Conservation (phyloP, 805 yeast species). For the Danielozyma ontarioensis region DNA sequence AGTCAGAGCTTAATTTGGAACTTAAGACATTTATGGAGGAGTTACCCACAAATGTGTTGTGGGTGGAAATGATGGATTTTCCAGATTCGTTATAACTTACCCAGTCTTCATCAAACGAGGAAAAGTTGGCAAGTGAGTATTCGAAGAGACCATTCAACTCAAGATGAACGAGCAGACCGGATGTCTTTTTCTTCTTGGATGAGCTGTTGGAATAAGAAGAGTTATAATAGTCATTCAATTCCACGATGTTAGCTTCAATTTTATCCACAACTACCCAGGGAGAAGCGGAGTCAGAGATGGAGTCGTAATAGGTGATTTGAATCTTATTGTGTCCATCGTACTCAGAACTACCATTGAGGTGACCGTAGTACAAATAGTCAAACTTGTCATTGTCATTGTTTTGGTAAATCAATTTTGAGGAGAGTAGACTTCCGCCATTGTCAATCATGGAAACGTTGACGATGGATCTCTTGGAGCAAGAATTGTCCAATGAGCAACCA, state of each 20-base stretch:
- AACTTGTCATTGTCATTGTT: constrained; percentile 77
- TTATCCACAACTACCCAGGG: constrained; percentile 69
- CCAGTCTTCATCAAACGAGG: constrained; percentile 22
- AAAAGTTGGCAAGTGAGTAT: constrained; percentile 66
- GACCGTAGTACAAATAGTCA: constrained; percentile 72
- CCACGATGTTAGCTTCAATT: constrained; percentile 44
- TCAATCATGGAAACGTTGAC: constrained; percentile 69
- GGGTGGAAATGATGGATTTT: constrained; percentile 18
- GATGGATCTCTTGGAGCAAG: constrained; percentile 68
- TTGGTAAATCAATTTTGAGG: constrained; percentile 57
- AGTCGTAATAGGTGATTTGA: constrained; percentile 19
- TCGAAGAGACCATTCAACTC: constrained; percentile 77
- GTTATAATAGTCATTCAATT: constrained; percentile 38
- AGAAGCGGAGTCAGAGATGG: constrained; percentile 14
- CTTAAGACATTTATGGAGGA: constrained; percentile 35
- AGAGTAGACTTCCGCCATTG: constrained; percentile 39
- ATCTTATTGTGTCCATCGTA: constrained; percentile 27
- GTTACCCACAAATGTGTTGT: constrained; percentile 36
- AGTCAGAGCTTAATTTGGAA: constrained; percentile 22
- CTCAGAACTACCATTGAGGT: constrained; percentile 44
- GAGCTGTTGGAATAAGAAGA: constrained; percentile 16
- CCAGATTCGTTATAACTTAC: constrained; percentile 16
- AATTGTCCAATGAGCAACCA: constrained; percentile 66
- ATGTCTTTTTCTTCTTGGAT: constrained; percentile 13
- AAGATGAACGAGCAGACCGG: constrained; percentile 19